Evolutionary conservation across 2,329 filamentous ascomycete species (phyloP).

Genomic region (Thelonectria blattea): DNA sequence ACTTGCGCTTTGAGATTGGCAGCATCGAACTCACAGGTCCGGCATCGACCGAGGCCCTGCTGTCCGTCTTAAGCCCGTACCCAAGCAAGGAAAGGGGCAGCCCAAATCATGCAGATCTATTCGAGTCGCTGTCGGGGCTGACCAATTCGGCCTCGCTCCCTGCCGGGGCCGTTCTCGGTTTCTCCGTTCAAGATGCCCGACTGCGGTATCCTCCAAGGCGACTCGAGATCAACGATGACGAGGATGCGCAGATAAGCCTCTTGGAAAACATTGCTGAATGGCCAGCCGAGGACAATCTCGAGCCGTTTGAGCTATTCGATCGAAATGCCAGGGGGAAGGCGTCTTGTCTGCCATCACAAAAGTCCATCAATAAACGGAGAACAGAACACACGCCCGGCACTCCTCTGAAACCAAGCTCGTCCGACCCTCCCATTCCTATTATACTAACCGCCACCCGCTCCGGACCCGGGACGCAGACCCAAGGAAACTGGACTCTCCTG

Average conservation of each 20-base stretch:
- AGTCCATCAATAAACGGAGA: conserved; percentile 80
- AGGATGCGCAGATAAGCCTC: conserved; percentile 50
- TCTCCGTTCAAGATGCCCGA: conserved; percentile 79
- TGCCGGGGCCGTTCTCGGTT: conserved; percentile 70
- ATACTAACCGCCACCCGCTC: conserved; percentile 69
- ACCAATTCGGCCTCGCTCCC: conserved; percentile 75
- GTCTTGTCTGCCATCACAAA: conserved; percentile 73
- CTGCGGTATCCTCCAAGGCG: conserved; percentile 75
- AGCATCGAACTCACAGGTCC: conserved; percentile 68
- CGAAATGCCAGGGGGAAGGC: conserved; percentile 69
- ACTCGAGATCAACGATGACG: conserved; percentile 49
- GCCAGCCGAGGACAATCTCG: conserved; percentile 63
- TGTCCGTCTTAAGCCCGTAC: conserved; percentile 68
- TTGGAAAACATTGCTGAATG: conserved; percentile 69
- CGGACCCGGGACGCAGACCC: conserved; percentile 53
- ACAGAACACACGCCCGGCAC: conserved; percentile 66
- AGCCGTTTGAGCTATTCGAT: conserved; percentile 68
- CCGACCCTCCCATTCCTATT: conserved; percentile 80
- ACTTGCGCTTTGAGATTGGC: conserved; percentile 71
- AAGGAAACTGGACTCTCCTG: conserved; percentile 81
- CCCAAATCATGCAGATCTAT: conserved; percentile 57
- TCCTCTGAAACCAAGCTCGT: conserved; percentile 59
- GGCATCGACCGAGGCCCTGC: conserved; percentile 77
- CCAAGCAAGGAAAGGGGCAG: no score
- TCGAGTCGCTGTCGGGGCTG: conserved; percentile 60